Evolutionary conservation across 164 flowering plant genomes (phyloP), one percentile per base, ranked within the genome.

Genomic region (Tetracentron sinense): DNA sequence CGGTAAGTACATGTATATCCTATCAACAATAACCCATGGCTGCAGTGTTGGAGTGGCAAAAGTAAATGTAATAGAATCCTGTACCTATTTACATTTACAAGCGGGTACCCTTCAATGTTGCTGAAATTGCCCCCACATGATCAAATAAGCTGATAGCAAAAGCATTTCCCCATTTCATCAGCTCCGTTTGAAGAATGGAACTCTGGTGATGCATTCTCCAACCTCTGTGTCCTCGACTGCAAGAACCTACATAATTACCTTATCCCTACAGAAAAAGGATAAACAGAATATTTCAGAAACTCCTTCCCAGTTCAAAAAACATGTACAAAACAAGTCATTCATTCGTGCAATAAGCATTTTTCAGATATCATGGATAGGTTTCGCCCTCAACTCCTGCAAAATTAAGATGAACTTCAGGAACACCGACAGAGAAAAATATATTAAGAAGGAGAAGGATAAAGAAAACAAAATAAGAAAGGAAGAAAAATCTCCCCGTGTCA

Each of bases 351-450:
- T 12, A 68, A 58, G 56, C 46, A 65, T 63, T 63, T 67, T 27
- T 54, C 71, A 70, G 76, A 60, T 67, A 75, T 76, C 69, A 78
- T 69, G 74, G 64, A 61, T 42, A 29, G 76, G 60, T 65, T 51
- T 31, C 81, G 61, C 69, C 64, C 74, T 70, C 53, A 63, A 61
- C 4, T 67, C 85, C 86, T 80, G 86, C 84, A 79, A 74, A 79
- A 81, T 56, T 35, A 74, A 59, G 61, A 75, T 57, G 47, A 52
- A 69, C 30, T 74, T 72, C 74, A 74, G 76, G 63, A 69, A 60
- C 30, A 60, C 30, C 55, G 6, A 33, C 66, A 65, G 66, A 35
- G 23, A 14, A 30, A 57, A 69, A 51, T 29, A 29, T 19, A 64
- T 61, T n/a, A 42, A 20, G 47, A 29, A 17, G 2, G 26, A 42